These are phyloP conservation scores for Geotrichum fermentans DNA, from an alignment of 1,139 yeast species.

Conservation along the genomic window DNA sequence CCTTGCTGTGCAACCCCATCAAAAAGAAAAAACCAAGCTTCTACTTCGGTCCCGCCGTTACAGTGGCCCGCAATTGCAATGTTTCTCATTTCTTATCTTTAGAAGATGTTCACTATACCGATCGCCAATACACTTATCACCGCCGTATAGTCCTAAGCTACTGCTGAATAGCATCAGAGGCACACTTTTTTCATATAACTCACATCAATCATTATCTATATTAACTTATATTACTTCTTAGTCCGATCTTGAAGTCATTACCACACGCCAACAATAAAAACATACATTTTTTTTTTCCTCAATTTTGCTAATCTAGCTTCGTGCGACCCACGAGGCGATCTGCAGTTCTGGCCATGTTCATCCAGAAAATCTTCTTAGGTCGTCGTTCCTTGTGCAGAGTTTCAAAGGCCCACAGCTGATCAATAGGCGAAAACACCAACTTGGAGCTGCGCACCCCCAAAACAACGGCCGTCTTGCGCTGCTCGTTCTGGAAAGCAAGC, in stretches of 20 bases:
- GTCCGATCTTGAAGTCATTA: no score
- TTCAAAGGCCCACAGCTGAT: conserved; percentile 76
- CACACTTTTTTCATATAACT: no score
- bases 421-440: conserved; percentile 65
- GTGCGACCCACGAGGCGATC: conserved; percentile 80
- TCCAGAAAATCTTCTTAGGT: conserved; percentile 89
- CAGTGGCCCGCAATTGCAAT: no score
- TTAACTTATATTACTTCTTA: no score
- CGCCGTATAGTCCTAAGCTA: background rate
- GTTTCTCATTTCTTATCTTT: no score
- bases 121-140: background rate
- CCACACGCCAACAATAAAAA: no score
- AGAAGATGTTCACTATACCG: no score
- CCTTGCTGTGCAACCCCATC: no score
- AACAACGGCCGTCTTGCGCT: conserved; percentile 68
- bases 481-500: conserved; percentile 23
- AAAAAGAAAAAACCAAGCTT: no score
- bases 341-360: conserved; percentile 63
- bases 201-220: background rate
- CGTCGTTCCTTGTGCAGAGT: conserved; percentile 75
- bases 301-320: conserved; percentile 15
- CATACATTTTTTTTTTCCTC: background rate
- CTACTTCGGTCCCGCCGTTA: no score
- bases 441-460: conserved; percentile 80
- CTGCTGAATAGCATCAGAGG: background rate